Evolutionary conservation across 139 green algal genomes (phyloP).

Genomic region (Pseudopediastrum boryanum): DNA sequence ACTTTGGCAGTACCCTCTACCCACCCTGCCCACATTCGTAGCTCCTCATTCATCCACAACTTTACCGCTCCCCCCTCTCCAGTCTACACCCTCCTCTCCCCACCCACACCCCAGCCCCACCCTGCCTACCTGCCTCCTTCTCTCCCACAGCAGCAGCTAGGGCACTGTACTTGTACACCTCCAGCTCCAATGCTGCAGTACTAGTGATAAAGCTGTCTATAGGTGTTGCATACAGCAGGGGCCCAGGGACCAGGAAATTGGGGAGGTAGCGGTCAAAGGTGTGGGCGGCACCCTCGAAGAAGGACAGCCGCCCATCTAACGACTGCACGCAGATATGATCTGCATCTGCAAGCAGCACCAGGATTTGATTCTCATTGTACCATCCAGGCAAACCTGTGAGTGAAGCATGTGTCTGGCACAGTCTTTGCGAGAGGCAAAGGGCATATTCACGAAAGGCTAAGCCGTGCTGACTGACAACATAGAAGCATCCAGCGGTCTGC

Average conservation of each 20-base stretch:
- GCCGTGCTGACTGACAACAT: too few species aligned
- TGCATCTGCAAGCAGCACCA: slow-evolving; percentile 31
- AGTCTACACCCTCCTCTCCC: neutral
- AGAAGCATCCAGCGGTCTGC: too few species aligned
- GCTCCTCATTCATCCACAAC: neutral
- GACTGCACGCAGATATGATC: slow-evolving; percentile 74
- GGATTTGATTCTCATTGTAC: too few species aligned
- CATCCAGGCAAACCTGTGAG: too few species aligned
- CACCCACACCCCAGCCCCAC: neutral
- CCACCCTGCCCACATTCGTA: neutral
- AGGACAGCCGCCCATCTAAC: slow-evolving; percentile 69
- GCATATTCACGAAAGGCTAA: too few species aligned
- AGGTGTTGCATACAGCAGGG: slow-evolving; percentile 40
- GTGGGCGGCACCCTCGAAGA: slow-evolving; percentile 60
- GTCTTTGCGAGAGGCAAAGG: too few species aligned
- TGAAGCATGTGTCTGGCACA: too few species aligned
- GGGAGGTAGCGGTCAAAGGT: slow-evolving; percentile 54
- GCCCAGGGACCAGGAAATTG: slow-evolving; percentile 66
- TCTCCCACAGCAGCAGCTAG: slow-evolving; percentile 40
- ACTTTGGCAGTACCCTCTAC: too few species aligned
- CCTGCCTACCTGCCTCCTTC: slow-evolving; percentile 4
- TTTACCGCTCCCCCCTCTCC: slow-evolving; percentile 23
- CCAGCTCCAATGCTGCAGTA: slow-evolving; percentile 58
- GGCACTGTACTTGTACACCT: slow-evolving; percentile 59
- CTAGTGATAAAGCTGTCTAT: slow-evolving; percentile 65